Conservation (phyloP, 2,329 filamentous ascomycete genomes). For the Dendryphion nanum region DNA sequence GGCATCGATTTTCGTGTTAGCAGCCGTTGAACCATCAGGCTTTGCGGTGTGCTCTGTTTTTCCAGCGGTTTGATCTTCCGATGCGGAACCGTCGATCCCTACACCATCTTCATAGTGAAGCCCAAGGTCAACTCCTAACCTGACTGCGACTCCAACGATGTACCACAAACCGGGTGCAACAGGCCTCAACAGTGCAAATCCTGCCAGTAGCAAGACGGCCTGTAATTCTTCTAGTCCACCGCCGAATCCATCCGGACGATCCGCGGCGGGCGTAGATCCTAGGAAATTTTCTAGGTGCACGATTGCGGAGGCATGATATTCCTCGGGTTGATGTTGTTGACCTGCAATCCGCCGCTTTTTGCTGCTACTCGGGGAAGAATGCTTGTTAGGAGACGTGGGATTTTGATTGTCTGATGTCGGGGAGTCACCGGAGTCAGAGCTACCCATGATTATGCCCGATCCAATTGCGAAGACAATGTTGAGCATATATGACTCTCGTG, state of each 20-base stretch:
- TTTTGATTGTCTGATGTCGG: conserved; percentile 27
- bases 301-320: conserved; percentile 94
- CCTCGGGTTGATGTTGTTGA: conserved; percentile 78
- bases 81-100: conserved; percentile 53
- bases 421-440: conserved; percentile 37
- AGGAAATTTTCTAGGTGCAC: conserved; percentile 87
- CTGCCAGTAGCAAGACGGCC: conserved; percentile 85
- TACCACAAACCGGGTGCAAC: conserved; percentile 96
- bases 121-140: conserved; percentile 86
- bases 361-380: conserved; percentile 30
- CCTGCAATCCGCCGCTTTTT: conserved; percentile 42
- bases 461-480: conserved; percentile 98
- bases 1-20: conserved; percentile 43
- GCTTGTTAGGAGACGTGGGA: conserved; percentile 24
- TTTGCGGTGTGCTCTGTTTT: conserved; percentile 33
- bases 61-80: conserved; percentile 27
- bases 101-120: conserved; percentile 89
- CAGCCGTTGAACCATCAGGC: conserved; percentile 20
- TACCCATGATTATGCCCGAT: conserved; percentile 80
- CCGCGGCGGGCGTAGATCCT: conserved; percentile 59
- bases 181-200: conserved; percentile 85
- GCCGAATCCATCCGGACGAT: conserved; percentile 64
- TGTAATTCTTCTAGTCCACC: conserved; percentile 91
- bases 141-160: conserved; percentile 89
- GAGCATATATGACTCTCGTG: conserved; percentile 85